Conservation (phyloP, 2,329 filamentous ascomycete genomes). For the Colletotrichum aenigma region DNA sequence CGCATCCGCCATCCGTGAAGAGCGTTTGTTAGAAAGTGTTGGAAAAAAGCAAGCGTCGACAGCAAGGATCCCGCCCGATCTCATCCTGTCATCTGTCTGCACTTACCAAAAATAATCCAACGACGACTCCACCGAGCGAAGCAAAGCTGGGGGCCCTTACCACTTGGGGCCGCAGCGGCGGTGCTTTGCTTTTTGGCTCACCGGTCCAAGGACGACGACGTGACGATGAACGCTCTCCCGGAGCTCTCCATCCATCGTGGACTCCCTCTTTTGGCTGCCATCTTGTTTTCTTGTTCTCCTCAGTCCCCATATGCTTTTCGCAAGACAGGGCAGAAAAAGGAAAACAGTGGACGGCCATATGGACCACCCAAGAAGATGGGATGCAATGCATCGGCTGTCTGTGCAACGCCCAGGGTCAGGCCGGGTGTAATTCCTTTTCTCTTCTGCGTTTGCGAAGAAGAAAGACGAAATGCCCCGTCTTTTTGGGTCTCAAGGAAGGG, state of each 20-base stretch:
- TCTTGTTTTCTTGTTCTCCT: neutral
- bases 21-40: neutral
- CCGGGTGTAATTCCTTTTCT: conserved; percentile 4
- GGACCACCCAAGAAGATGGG: neutral
- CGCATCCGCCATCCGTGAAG: neutral
- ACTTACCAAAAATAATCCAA: neutral
- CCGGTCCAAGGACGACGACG: neutral
- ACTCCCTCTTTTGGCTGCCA: neutral
- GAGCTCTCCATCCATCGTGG: neutral
- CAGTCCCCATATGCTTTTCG: neutral
- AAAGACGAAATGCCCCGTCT: neutral
- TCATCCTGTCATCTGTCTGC: neutral
- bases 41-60: neutral
- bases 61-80: conserved; percentile 1
- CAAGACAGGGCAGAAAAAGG: neutral
- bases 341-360: neutral
- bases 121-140: neutral
- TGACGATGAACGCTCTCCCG: neutral
- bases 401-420: neutral
- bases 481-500: neutral
- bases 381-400: conserved; percentile 4
- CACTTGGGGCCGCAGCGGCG: neutral
- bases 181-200: conserved; percentile 5
- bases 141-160: neutral
- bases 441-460: conserved; percentile 8